Percentiles rank a stretch among this genome's conserved stretches.
Evolutionary conservation across 768 basidiomycete genomes (phyloP).

Genomic region (Phanerochaete carnosa): DNA sequence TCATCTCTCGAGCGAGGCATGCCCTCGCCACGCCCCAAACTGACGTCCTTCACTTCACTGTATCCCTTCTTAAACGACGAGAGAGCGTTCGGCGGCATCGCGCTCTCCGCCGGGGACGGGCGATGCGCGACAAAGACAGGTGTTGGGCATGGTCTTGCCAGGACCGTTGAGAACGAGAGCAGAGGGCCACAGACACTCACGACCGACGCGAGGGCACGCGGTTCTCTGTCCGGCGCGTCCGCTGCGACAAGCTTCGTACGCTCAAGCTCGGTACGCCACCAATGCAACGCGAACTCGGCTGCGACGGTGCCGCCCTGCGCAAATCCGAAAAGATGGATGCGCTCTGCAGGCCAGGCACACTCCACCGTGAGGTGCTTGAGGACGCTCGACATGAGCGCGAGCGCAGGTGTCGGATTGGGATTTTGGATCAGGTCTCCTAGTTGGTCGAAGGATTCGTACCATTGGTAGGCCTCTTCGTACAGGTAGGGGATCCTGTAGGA

Average conservation of each 20-base stretch:
- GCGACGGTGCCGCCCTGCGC: slow-evolving; percentile 83
- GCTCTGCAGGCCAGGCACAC: slow-evolving; percentile 61
- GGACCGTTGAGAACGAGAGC: slow-evolving; percentile 68
- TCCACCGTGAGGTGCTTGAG: slow-evolving; percentile 54
- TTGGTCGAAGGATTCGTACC: slow-evolving; percentile 80
- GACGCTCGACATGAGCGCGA: slow-evolving; percentile 51
- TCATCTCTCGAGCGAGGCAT: slow-evolving; percentile 79
- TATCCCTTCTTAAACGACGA: slow-evolving; percentile 63
- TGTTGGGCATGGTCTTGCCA: slow-evolving; percentile 42
- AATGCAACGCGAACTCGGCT: slow-evolving; percentile 57
- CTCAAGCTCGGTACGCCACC: slow-evolving; percentile 35
- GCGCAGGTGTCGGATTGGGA: slow-evolving; percentile 72
- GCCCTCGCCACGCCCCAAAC: slow-evolving; percentile 41
- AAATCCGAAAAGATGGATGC: slow-evolving; percentile 88
- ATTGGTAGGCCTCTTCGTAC: slow-evolving; percentile 78
- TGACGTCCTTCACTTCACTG: slow-evolving; percentile 43
- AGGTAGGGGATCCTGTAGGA: slow-evolving; percentile 69
- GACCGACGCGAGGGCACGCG: slow-evolving; percentile 57
- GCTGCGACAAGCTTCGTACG: not conserved
- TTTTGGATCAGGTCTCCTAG: slow-evolving; percentile 68
- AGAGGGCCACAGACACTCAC: slow-evolving; percentile 70
- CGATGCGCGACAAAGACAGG: slow-evolving; percentile 62
- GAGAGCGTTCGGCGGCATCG: slow-evolving; percentile 44
- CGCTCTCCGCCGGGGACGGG: slow-evolving; percentile 39
- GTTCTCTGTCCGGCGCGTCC: not conserved